Conservation (phyloP, 345 rosid genomes). For the Orychophragmus violaceus region DNA sequence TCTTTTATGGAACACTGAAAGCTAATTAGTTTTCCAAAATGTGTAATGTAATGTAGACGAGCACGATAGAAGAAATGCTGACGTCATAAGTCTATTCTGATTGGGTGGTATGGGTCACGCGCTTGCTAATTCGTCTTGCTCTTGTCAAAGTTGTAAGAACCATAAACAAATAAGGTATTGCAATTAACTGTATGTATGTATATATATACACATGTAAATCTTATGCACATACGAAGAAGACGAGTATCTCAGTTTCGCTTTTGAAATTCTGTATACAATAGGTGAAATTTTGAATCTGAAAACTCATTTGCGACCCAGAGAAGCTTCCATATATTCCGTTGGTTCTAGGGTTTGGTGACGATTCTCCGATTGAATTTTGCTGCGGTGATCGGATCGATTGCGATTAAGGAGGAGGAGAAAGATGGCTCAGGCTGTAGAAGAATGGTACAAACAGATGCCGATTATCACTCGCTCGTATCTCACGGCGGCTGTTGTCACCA, state of each 20-base stretch:
- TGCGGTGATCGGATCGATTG: constrained; percentile 1
- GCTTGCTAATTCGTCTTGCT: not conserved
- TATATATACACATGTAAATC: not conserved
- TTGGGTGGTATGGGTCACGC: not conserved
- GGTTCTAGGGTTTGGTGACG: not conserved
- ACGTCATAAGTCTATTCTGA: not conserved
- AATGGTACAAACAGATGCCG: constrained; percentile 99
- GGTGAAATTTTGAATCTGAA: not conserved
- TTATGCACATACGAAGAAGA: not conserved
- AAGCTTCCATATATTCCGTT: not conserved
- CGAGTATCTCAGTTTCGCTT: constrained; percentile 5
- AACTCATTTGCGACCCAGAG: not conserved
- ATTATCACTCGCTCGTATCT: constrained; percentile 93
- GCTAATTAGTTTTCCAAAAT: too few species aligned
- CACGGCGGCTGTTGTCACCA: constrained; percentile 86
- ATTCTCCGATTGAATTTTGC: not conserved
- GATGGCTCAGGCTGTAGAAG: constrained; percentile 99
- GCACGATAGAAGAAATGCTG: not conserved
- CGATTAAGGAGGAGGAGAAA: not conserved
- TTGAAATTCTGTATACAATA: too few species aligned
- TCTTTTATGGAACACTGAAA: too few species aligned
- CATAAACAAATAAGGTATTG: not conserved
- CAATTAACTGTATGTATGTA: not conserved
- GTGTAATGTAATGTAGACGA: too few species aligned
- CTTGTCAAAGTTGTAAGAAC: not conserved